Percentiles rank a stretch among this genome's conserved stretches.
Evolutionary conservation across 1,284 basidiomycete species (phyloP).

Genomic region (Microbotryomycetes sp.): DNA sequence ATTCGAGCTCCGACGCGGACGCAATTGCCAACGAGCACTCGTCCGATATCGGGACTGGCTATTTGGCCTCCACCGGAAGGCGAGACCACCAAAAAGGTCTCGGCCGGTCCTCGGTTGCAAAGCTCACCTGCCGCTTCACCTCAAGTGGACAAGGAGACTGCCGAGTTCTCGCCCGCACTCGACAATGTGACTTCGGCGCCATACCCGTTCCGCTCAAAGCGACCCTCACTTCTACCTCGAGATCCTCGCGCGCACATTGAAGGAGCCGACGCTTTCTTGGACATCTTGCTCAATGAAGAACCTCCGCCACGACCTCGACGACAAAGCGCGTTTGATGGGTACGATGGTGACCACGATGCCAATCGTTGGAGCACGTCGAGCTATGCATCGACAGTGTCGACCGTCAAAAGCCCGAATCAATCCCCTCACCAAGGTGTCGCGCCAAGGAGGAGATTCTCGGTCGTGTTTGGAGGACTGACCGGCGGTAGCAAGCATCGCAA

Average conservation of each 20-base stretch:
- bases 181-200: background rate
- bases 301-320: constrained; percentile 1
- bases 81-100: constrained; percentile 7
- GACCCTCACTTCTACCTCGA: background rate
- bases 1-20: background rate
- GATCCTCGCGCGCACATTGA: constrained; percentile 9
- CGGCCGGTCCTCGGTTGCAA: constrained; percentile 4
- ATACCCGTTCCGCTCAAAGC: background rate
- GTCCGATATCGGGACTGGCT: background rate
- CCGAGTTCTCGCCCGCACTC: background rate
- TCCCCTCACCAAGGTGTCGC: background rate
- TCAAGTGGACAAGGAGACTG: background rate
- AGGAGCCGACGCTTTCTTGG: constrained; percentile 10
- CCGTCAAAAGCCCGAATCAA: background rate
- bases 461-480: background rate
- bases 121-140: background rate
- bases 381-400: background rate
- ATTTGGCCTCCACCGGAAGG: constrained; percentile 10
- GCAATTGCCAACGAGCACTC: background rate
- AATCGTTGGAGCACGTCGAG: background rate
- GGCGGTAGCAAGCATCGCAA: background rate
- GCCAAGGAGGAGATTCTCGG: background rate
- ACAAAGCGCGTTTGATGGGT: background rate
- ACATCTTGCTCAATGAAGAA: constrained; percentile 13
- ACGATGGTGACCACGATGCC: background rate